These are phyloP conservation scores for Senna tora DNA, from an alignment of 306 rosid species.

Conservation along the genomic window DNA sequence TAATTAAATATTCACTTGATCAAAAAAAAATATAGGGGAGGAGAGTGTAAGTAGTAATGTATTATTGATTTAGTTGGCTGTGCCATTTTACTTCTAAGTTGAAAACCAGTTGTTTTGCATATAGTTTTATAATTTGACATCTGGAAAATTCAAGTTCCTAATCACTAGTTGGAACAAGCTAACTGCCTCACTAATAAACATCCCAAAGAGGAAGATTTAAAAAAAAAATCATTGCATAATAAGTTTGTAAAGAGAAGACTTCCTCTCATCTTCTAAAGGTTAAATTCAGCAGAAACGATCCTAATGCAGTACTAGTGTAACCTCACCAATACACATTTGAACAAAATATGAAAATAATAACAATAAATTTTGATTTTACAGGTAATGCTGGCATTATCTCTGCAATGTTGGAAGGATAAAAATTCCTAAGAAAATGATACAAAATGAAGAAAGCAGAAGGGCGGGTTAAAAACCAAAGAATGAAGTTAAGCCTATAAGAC, in stretches of 20 bases:
- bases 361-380: neutral
- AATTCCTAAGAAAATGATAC: neutral
- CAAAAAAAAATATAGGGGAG: no score
- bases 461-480: neutral
- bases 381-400: neutral
- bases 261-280: neutral
- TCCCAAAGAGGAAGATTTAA: neutral
- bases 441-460: neutral
- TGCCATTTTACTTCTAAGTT: no score
- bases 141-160: no score
- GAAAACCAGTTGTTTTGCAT: no score
- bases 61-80: no score
- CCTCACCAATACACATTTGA: neutral
- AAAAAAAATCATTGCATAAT: neutral
- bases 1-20: no score
- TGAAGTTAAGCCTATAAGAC: neutral
- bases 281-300: neutral
- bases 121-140: no score
- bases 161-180: neutral
- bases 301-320: neutral
- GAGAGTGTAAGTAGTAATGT: no score
- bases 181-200: neutral
- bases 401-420: neutral
- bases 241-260: neutral
- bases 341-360: neutral